Evolutionary conservation across 352 stramenopile species (phyloP).

Genomic region (Globisporangium cylindrosporum): DNA sequence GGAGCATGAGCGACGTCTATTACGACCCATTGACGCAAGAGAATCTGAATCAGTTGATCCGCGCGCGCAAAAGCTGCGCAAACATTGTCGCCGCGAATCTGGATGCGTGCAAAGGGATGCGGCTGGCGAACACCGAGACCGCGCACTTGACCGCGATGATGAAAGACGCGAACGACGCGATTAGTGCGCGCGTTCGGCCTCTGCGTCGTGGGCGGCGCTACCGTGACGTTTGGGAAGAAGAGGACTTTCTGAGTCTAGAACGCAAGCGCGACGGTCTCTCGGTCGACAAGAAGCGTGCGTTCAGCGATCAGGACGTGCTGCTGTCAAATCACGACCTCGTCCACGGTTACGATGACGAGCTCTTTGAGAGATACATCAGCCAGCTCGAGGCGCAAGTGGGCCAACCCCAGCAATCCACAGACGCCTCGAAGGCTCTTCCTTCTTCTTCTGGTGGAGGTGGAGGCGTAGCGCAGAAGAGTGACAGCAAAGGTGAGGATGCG

Average conservation of each 20-base stretch:
- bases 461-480: not conserved
- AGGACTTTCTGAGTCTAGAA: conserved; percentile 47
- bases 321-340: conserved; percentile 61
- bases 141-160: conserved; percentile 44
- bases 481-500: not conserved
- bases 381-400: conserved; percentile 29
- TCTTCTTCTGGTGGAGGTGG: not conserved
- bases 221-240: conserved; percentile 76
- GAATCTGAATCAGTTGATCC: conserved; percentile 53
- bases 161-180: conserved; percentile 33
- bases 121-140: conserved; percentile 22
- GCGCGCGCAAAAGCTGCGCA: conserved; percentile 49
- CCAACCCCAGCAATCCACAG: conserved; percentile 4
- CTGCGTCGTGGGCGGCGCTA: conserved; percentile 63
- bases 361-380: conserved; percentile 51
- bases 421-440: not conserved
- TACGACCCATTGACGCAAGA: conserved; percentile 49
- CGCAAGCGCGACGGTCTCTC: conserved; percentile 22
- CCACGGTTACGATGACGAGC: conserved; percentile 73
- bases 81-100: conserved; percentile 51
- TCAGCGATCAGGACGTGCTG: conserved; percentile 34
- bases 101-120: conserved; percentile 19
- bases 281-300: conserved; percentile 33
- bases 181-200: conserved; percentile 25
- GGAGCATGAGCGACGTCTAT: conserved; percentile 56